Conservation (phyloP, 257 asterid species). For the Euphrasia confusa region DNA sequence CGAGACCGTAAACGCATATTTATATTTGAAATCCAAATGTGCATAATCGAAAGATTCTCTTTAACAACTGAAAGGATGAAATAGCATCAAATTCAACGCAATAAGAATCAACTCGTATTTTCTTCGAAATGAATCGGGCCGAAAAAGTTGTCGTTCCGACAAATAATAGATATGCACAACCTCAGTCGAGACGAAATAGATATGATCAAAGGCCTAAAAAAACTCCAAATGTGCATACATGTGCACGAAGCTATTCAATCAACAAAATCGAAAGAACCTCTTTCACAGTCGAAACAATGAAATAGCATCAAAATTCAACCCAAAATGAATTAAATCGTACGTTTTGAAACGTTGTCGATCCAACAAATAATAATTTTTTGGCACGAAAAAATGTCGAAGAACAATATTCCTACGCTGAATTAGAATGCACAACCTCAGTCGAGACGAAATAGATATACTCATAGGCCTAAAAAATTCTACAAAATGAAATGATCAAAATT, state of each 20-base stretch:
- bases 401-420: background rate
- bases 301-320: background rate
- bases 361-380: background rate
- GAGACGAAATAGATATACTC: constrained; percentile 20
- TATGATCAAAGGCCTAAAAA: no score
- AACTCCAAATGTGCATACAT: background rate
- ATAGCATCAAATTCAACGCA: background rate
- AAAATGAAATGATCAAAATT: constrained; percentile 5
- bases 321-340: background rate
- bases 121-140: no score
- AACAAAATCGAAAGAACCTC: background rate
- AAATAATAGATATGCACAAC: no score
- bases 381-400: background rate
- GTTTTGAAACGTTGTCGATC: background rate
- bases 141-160: no score
- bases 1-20: background rate
- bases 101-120: background rate
- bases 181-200: no score
- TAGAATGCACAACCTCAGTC: background rate
- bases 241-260: background rate
- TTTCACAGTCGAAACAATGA: background rate
- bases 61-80: background rate
- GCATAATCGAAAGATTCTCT: background rate
- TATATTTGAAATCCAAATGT: background rate
- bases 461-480: background rate